A percentile compares a stretch with the other conserved stretches of the same genome.
These are phyloP conservation scores for Entamoeba invadens DNA, from an alignment of 208 protist genomes.

Conservation along the genomic window DNA sequence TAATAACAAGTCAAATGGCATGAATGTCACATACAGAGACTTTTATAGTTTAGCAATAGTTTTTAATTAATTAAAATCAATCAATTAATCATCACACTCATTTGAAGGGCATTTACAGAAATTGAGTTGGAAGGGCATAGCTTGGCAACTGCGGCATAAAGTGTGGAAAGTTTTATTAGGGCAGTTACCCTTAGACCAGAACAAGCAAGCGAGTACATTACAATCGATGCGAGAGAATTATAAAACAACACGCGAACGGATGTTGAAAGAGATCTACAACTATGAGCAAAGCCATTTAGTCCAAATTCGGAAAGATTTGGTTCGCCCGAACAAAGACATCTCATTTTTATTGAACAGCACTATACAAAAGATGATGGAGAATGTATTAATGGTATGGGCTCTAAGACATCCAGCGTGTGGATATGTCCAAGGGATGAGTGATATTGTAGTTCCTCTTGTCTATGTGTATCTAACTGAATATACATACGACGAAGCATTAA, in stretches of 20 bases:
- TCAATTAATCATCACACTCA: no score
- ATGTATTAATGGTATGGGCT: not conserved
- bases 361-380: not conserved
- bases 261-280: not conserved
- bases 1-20: no score
- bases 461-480: not conserved
- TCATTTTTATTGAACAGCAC: not conserved
- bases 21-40: no score
- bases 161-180: not conserved
- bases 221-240: not conserved
- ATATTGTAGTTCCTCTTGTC: not conserved
- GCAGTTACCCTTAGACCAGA: not conserved
- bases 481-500: not conserved
- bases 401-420: not conserved
- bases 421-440: conserved; percentile 3
- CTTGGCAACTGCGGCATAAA: not conserved
- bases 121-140: not conserved
- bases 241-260: not conserved
- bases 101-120: not conserved
- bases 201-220: not conserved
- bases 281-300: not conserved
- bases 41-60: no score
- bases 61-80: no score
- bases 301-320: not conserved
- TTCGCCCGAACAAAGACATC: not conserved